Conservation (phyloP, 345 rosid species). For the Aquilaria yunnanensis region DNA sequence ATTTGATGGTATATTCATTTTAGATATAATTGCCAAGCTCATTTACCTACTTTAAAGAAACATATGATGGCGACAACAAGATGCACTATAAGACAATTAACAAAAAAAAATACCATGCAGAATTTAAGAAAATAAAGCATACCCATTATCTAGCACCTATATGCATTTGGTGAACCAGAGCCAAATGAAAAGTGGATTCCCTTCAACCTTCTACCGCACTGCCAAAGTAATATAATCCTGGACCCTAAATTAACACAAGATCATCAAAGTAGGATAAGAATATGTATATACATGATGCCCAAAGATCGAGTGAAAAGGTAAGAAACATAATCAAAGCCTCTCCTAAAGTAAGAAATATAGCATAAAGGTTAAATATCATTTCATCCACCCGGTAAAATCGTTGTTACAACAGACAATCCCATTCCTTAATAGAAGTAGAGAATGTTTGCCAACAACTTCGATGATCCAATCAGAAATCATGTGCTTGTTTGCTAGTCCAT, state of each 20-base stretch:
- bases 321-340: neutral
- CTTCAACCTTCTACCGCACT: conserved; percentile 92
- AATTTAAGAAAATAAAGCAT: conserved; percentile 10
- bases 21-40: too few species aligned
- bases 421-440: conserved; percentile 95
- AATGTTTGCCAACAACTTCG: conserved; percentile 97
- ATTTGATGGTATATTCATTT: too few species aligned
- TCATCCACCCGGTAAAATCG: conserved; percentile 99
- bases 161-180: conserved; percentile 94
- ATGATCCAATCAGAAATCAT: conserved; percentile 99
- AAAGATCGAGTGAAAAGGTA: neutral
- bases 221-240: conserved; percentile 86
- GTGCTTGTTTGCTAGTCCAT: conserved; percentile 95
- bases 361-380: conserved; percentile 45
- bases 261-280: neutral
- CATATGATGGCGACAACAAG: neutral
- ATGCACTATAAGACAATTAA: neutral
- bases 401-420: conserved; percentile 98
- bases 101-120: neutral
- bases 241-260: conserved; percentile 47
- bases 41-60: neutral
- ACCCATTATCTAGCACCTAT: conserved; percentile 92
- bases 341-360: conserved; percentile 3
- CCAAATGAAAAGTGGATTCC: conserved; percentile 88
- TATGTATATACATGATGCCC: too few species aligned